Evolutionary conservation across 768 basidiomycete species (phyloP).

Genomic region (Mycena haematopus): DNA sequence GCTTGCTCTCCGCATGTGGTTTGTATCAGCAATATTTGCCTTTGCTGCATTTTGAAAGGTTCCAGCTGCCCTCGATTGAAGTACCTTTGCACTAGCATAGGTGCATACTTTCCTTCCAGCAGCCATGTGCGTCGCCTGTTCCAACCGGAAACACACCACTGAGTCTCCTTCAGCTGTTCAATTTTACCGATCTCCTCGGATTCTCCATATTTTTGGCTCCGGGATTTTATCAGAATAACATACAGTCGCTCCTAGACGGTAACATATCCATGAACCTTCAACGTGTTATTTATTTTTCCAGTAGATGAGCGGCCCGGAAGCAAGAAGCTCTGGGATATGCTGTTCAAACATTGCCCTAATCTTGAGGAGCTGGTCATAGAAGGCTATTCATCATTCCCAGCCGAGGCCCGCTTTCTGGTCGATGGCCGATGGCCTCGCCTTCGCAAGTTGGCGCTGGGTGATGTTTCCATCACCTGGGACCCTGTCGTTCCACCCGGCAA

Average conservation of each 20-base stretch:
- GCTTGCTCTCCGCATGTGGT: conserved; percentile 75
- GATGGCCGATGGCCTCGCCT: conserved; percentile 73
- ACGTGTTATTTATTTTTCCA: not conserved
- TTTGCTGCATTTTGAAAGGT: conserved; percentile 15
- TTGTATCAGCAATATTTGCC: conserved; percentile 30
- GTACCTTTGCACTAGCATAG: conserved; percentile 67
- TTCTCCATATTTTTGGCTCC: conserved; percentile 67
- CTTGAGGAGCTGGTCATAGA: conserved; percentile 69
- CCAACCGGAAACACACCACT: conserved; percentile 11
- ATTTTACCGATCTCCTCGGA: conserved; percentile 66
- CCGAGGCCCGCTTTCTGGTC: conserved; percentile 61
- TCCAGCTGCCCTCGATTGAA: conserved; percentile 69
- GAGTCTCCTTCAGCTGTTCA: conserved; percentile 60
- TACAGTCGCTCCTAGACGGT: conserved; percentile 66
- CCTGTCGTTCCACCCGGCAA: conserved; percentile 48
- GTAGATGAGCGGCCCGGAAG: conserved; percentile 60
- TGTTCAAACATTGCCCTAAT: conserved; percentile 66
- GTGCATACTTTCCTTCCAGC: conserved; percentile 61
- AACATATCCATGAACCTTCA: conserved; percentile 24
- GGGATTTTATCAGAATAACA: conserved; percentile 68
- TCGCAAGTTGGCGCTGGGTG: conserved; percentile 65
- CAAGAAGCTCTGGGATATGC: conserved; percentile 72
- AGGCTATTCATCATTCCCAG: conserved; percentile 58
- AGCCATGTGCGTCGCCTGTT: conserved; percentile 61
- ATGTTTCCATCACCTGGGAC: conserved; percentile 67